These are phyloP conservation scores for Coemansia sp. DNA, from an alignment of 371 early-diverging fungal species.

Conservation along the genomic window DNA sequence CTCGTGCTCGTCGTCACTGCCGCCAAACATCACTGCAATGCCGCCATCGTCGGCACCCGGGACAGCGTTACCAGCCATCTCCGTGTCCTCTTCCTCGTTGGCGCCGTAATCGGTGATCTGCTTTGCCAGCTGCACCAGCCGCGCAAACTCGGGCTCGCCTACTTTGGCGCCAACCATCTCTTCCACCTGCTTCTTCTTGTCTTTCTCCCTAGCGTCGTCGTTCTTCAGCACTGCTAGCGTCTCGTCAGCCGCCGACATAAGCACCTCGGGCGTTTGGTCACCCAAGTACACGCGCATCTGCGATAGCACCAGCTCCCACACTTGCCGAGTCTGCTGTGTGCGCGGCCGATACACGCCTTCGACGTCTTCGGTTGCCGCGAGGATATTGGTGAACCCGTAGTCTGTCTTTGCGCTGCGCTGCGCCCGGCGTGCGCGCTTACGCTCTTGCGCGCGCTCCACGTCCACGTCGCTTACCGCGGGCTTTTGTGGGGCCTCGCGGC, in stretches of 20 bases:
- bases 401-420: constrained; percentile 58
- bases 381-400: constrained; percentile 77
- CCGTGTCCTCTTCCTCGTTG: constrained; percentile 11
- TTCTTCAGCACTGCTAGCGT: constrained; percentile 82
- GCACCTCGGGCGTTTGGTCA: constrained; percentile 85
- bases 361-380: constrained; percentile 90
- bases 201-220: constrained; percentile 82
- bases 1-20: constrained; percentile 67
- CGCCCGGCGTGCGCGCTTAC: constrained; percentile 21
- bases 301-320: constrained; percentile 85
- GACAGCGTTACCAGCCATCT: constrained; percentile 10
- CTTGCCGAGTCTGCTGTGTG: constrained; percentile 89
- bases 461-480: constrained; percentile 14
- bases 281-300: constrained; percentile 81
- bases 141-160: constrained; percentile 77
- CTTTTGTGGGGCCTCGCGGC: constrained; percentile 56
- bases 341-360: constrained; percentile 91
- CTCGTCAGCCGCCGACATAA: constrained; percentile 88
- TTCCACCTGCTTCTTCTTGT: constrained; percentile 84
- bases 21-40: constrained; percentile 69
- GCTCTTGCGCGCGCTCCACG: not conserved
- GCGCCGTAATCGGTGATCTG: constrained; percentile 83
- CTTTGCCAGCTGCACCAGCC: constrained; percentile 86
- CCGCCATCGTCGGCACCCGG: constrained; percentile 56
- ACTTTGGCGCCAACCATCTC: constrained; percentile 63